Base-by-base conservation (phyloP, 257 asterid genomes). In the Scutellaria galericulata region DNA sequence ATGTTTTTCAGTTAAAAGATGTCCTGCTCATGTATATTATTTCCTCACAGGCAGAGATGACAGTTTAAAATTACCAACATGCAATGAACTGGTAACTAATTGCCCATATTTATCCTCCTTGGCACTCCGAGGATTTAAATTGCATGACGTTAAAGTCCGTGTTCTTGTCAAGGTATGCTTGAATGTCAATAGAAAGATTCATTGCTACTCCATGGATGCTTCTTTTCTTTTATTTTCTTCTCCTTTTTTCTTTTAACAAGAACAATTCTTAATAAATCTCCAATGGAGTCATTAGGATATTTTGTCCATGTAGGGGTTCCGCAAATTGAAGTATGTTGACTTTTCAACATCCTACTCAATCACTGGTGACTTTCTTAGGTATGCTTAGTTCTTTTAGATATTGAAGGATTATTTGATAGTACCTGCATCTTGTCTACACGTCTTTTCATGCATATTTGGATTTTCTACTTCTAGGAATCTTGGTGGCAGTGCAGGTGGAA, bases 311-410 rank as follows among this genome's bases (percentile, higher is more conserved):
- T 90, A 90, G 97, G 97, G 97, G 58, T 85, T 88, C 73, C 91
- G 80, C 60, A 73, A 82, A 56, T 76, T 93, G 71, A 88, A 83
- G 80, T 82, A 75, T 77, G 88, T 83, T 74, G 97, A 93, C 84
- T 89, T 93, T 82, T 84, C 98, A 65, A 79, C 86, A 2, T 88
- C 97, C 68, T 87, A 82, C 68, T 82, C 93, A 0, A 78, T 93
- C 63, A 83, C 90, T 68, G 98, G 98, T 3, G 84, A 85, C 59
- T 90, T 93, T 86, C 96, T 93, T 56, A 89, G 88, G 97, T 90
- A 81, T 71, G 87, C 64, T 24, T 62, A 8, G 66, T 50, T 64
- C 37, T 74, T 42, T 46, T 40, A 9, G 13, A 50, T 39, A 7
- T 67, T 10, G 46, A 11, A 68, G 31, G 59, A 15, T 18, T 10